Base-by-base conservation (phyloP, 345 rosid genomes). In the Xanthoceras sorbifolium region DNA sequence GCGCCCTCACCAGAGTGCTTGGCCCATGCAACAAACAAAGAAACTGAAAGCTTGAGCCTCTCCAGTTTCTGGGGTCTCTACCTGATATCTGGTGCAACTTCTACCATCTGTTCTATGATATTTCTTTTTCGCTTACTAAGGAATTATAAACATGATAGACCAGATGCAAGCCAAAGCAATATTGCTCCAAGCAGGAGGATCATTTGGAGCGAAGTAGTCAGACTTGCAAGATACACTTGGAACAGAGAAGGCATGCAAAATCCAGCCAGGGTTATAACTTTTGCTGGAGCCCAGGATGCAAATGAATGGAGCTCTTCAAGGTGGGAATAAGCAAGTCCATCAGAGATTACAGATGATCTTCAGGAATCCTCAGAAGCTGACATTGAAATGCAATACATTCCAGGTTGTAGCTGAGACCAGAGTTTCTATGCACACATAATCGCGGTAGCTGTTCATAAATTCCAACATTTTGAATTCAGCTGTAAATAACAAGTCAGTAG, bases 21-120 rank as follows among this genome's bases (percentile, higher is more conserved):
- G 2, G 15, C 17, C 66, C 54, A 63, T 7, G 46, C 34, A 55
- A 72, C 65, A 5, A 65, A 78, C n/a, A 28, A 69, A n/a, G 25
- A 57, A 62, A 31, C 79, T n/a, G 75, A 67, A 66, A 85, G 80
- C 32, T 72, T 88, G 75, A 84, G 76, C 73, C 77, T 88, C 28
- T 26, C 62, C 9, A 85, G 78, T 71, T 88, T 88, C 74, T 81
- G 80, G 86, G 87, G 79, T 55, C 80, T 88, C 36, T 86, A 50
- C 64, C 34, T 82, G 6, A 6, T 82, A 77, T 72, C 84, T 40
- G 78, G 78, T 26, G 78, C 63, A 6, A 83, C 76, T 38, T 88
- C 89, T 18, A 83, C 86, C 1, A 52, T 80, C 25, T 84, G 86
- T 67, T 68, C 77, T 31, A 76, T 90, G 23, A n/a, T 82, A 28